Percentiles rank a stretch among this genome's conserved stretches.
Conservation (phyloP, 495 filamentous ascomycete species). For the Penicillium cosmopolitanum region DNA sequence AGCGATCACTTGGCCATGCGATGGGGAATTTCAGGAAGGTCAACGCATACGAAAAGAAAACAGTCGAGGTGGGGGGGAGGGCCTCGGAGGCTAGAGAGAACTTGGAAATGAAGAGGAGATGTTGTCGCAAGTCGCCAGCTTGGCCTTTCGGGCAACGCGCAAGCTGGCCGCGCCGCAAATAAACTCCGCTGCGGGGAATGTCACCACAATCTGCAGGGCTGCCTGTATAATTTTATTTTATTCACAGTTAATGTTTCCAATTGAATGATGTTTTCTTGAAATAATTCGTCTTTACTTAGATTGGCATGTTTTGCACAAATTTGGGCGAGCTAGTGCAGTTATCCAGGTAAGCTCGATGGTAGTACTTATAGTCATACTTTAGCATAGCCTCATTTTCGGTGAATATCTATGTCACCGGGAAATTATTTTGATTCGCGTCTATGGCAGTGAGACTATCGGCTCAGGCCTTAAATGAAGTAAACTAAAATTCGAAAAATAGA, state of each 20-base stretch:
- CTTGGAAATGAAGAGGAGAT: conserved; percentile 19
- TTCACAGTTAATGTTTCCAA: no score
- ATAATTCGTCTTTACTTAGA: not conserved
- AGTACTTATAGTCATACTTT: no score
- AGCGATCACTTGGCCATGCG: conserved; percentile 39
- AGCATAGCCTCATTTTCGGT: no score
- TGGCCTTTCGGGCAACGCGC: conserved; percentile 42
- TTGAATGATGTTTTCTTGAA: no score
- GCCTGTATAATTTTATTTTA: not conserved
- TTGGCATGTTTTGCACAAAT: not conserved
- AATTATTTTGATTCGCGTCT: no score
- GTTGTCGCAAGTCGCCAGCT: conserved; percentile 41
- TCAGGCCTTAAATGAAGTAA: no score
- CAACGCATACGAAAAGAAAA: conserved; percentile 11
- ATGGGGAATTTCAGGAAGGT: conserved; percentile 21
- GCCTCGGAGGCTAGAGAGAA: conserved; percentile 8
- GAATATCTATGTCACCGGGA: no score
- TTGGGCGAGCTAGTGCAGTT: not conserved
- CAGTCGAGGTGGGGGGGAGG: conserved; percentile 1
- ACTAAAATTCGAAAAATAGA: no score
- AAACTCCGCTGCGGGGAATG: conserved; percentile 9
- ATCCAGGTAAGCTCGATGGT: no score
- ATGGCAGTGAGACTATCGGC: no score
- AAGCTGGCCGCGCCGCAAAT: conserved; percentile 22
- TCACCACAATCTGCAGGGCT: not conserved